Evolutionary conservation across 768 basidiomycete species (phyloP).

Genomic region (Leccinum longicurvipes): DNA sequence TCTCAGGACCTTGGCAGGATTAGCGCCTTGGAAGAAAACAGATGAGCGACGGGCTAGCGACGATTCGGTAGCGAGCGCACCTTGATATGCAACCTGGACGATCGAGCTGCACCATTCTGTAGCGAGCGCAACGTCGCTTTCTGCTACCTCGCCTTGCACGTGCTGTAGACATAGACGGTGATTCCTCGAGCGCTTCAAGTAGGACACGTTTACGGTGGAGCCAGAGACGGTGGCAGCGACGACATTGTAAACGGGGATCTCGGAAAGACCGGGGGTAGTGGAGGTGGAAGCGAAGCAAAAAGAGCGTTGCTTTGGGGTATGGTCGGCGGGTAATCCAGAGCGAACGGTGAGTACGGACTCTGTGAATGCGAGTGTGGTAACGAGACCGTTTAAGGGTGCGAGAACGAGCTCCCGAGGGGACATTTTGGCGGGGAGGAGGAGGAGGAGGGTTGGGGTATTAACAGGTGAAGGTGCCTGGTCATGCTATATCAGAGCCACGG

Average conservation of each 20-base stretch:
- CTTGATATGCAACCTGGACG: slow-evolving; percentile 59
- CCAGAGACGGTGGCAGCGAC: slow-evolving; percentile 46
- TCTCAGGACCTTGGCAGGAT: slow-evolving; percentile 53
- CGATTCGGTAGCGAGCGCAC: slow-evolving; percentile 25
- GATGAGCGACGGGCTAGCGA: not conserved
- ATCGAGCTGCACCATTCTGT: slow-evolving; percentile 53
- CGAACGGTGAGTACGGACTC: slow-evolving; percentile 27
- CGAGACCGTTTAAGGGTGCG: slow-evolving; percentile 7
- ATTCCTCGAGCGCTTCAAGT: slow-evolving; percentile 46
- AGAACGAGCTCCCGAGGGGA: slow-evolving; percentile 20
- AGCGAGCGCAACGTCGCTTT: slow-evolving; percentile 33
- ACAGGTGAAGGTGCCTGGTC: not conserved
- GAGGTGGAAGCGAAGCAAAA: slow-evolving; percentile 11
- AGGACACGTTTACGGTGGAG: slow-evolving; percentile 45
- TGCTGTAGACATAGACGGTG: slow-evolving; percentile 35
- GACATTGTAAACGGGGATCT: slow-evolving; percentile 48
- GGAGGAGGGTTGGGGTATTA: not conserved
- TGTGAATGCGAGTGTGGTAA: slow-evolving; percentile 26
- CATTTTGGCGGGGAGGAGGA: slow-evolving; percentile 12
- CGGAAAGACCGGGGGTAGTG: slow-evolving; percentile 8
- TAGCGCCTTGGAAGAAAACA: slow-evolving; percentile 39
- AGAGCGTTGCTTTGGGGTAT: slow-evolving; percentile 2
- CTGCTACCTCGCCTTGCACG: slow-evolving; percentile 41
- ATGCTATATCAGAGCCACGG: not conserved
- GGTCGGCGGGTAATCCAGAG: slow-evolving; percentile 10